phyloP scores from a whole-genome alignment of 2,329 filamentous ascomycete genomes.

The Escovopsis sp. region DNA sequence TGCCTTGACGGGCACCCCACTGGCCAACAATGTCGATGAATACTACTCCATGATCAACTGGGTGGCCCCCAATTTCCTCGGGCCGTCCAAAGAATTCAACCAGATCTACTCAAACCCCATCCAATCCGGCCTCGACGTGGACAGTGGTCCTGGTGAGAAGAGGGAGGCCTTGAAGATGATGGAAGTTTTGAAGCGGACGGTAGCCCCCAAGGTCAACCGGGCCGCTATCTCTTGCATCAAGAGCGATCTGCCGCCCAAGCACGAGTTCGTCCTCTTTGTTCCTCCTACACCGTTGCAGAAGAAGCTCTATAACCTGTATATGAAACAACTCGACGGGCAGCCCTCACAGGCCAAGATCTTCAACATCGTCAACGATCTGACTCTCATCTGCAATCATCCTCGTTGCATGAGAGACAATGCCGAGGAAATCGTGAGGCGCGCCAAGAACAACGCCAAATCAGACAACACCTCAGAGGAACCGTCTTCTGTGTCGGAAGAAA shows the following conservation, averaged over 20 bases:
- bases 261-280: constrained; percentile 68
- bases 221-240: constrained; percentile 52
- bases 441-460: constrained; percentile 2
- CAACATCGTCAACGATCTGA: constrained; percentile 24
- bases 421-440: constrained; percentile 5
- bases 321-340: constrained; percentile 12
- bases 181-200: constrained; percentile 52
- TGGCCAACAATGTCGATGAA: constrained; percentile 72
- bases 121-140: constrained; percentile 50
- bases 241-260: constrained; percentile 56
- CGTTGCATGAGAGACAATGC: constrained; percentile 27
- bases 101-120: constrained; percentile 61
- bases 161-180: constrained; percentile 51
- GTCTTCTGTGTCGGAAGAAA: constrained; percentile 11
- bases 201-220: constrained; percentile 66
- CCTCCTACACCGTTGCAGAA: constrained; percentile 53
- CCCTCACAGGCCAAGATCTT: constrained; percentile 16
- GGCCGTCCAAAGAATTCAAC: constrained; percentile 51
- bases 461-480: background rate
- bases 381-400: constrained; percentile 38
- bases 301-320: constrained; percentile 41
- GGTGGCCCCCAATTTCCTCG: constrained; percentile 69
- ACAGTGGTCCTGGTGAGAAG: constrained; percentile 43
- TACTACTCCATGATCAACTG: constrained; percentile 82
- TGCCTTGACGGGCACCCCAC: constrained; percentile 72